Conservation (phyloP, 306 rosid species). For the Mucuna pruriens region DNA sequence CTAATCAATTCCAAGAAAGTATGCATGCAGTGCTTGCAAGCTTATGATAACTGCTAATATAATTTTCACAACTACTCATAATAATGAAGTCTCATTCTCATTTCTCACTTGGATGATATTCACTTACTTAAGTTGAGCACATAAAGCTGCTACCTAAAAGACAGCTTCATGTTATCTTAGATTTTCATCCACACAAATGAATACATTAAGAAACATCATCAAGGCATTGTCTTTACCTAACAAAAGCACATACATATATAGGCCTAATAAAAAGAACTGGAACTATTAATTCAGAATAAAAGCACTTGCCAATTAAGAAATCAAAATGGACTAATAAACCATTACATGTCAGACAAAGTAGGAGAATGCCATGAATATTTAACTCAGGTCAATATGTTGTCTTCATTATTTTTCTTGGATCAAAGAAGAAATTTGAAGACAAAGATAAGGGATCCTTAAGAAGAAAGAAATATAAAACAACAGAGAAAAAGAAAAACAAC, state of each 20-base stretch:
- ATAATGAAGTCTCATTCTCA: not conserved
- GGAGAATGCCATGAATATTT: not conserved
- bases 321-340: not conserved
- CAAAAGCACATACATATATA: not conserved
- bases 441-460: not conserved
- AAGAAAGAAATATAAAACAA: not conserved
- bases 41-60: not conserved
- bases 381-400: not conserved
- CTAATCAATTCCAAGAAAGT: slow-evolving; percentile 36
- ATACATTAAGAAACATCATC: not conserved
- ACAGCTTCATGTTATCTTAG: not conserved
- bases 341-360: not conserved
- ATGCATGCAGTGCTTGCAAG: slow-evolving; percentile 25
- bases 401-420: not conserved
- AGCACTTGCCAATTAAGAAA: not conserved
- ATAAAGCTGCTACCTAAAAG: not conserved
- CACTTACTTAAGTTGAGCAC: not conserved
- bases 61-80: not conserved
- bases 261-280: not conserved
- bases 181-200: slow-evolving; percentile 21
- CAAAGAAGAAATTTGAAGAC: not conserved
- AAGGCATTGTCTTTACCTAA: not conserved
- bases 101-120: slow-evolving; percentile 20
- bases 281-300: slow-evolving; percentile 2
- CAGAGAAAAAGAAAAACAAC: not conserved